phyloP scores from a whole-genome alignment of 208 protist species.

The Zelonia costaricensis region DNA sequence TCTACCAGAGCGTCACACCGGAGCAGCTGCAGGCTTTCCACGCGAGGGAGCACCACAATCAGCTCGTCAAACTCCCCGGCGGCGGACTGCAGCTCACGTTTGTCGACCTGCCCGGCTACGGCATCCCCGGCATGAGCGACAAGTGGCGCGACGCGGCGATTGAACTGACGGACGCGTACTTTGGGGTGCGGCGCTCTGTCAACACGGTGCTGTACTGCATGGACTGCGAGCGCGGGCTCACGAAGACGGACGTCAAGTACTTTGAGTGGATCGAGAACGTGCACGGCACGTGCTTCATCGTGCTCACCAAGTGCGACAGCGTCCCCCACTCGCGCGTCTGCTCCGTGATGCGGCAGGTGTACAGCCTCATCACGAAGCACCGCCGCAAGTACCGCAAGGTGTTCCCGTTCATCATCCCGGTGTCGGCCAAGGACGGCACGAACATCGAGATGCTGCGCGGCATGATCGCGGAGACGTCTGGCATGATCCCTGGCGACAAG shows the following conservation, averaged over 20 bases:
- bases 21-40: slow-evolving; percentile 79
- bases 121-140: slow-evolving; percentile 90
- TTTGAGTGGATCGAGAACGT: slow-evolving; percentile 90
- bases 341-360: slow-evolving; percentile 89
- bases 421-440: slow-evolving; percentile 75
- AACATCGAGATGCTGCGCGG: slow-evolving; percentile 88
- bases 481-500: slow-evolving; percentile 82
- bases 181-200: slow-evolving; percentile 89
- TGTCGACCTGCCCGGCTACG: slow-evolving; percentile 91
- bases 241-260: slow-evolving; percentile 88
- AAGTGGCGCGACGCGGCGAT: slow-evolving; percentile 87
- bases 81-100: slow-evolving; percentile 89
- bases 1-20: slow-evolving; percentile 88
- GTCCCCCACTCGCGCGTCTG: slow-evolving; percentile 87
- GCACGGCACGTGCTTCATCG: slow-evolving; percentile 86
- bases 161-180: slow-evolving; percentile 86
- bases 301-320: slow-evolving; percentile 91
- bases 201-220: slow-evolving; percentile 92
- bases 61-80: slow-evolving; percentile 86
- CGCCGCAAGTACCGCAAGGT: slow-evolving; percentile 86
- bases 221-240: slow-evolving; percentile 84
- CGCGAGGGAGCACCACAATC: slow-evolving; percentile 62
- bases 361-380: slow-evolving; percentile 83
- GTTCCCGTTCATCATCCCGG: slow-evolving; percentile 86
- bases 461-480: slow-evolving; percentile 87